Base-by-base conservation (phyloP, 257 asterid genomes). In the Penstemon barbatus region DNA sequence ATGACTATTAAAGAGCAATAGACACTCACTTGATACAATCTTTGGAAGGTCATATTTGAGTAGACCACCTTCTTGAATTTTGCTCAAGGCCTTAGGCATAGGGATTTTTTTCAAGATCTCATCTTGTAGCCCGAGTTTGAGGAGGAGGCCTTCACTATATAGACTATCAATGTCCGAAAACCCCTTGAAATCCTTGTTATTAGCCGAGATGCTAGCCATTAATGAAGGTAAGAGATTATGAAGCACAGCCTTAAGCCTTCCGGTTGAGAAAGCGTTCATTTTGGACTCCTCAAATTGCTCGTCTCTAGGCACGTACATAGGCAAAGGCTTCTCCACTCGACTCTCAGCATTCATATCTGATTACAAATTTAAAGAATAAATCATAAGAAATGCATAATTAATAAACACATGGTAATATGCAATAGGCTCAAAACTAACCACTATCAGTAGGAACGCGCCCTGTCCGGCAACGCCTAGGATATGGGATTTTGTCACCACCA, bases 241-340 rank as follows among this genome's bases (percentile, higher is more conserved):
- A 48, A 94, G 95, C 73, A 84, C 89, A 0, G 81, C 99, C 75
- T 91, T 94, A 0, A 89, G 92, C 82, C 97, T 89, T 57, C 97
- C 97, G 0, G 95, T 87, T 4, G 91, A 78, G 84, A 91, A 91
- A 15, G 98, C 71, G 33, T 86, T 82, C 87, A 79, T 84, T 60
- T 94, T 94, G 43, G 95, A 77, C 87, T 94, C 99, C 88, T 91
- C 97, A 73, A 94, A 94, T 53, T 84, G 96, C 77, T 91, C 99
- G 68, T 94, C 99, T 54, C 98, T 83, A 0, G 99, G 99, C 65
- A 94, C 99, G 39, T 89, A 94, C 84, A 85, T 76, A 2, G 97
- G 99, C 76, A 70, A 60, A 57, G 97, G 99, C 88, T 91, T 94
- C 90, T 94, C 99, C 65, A 94, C 91, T 51, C 98, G 82, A 73